These are phyloP conservation scores for Quercus agrifolia DNA, from an alignment of 306 rosid species.

Conservation along the genomic window DNA sequence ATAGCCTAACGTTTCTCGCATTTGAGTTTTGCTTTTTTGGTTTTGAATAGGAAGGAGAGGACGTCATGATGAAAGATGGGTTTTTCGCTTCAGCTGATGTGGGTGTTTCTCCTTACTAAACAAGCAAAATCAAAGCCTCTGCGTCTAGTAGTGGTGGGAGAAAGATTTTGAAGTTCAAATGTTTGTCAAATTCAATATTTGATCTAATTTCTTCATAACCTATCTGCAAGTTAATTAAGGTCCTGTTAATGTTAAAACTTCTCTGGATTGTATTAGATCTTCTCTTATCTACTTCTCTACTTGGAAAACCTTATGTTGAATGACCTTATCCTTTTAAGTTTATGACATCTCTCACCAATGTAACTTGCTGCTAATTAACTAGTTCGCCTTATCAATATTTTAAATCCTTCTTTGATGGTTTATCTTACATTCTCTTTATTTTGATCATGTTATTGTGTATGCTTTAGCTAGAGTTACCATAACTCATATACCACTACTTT, in stretches of 20 bases:
- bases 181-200: neutral
- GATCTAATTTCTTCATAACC: neutral
- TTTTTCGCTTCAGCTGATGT: conserved; percentile 57
- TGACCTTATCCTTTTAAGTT: neutral
- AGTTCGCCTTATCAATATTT: neutral
- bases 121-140: neutral
- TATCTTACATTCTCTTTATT: neutral
- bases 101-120: conserved; percentile 72
- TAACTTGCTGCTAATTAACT: neutral
- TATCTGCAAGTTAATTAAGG: neutral
- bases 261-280: neutral
- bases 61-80: conserved; percentile 68
- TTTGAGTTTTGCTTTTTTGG: neutral
- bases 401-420: neutral
- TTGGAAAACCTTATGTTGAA: neutral
- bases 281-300: neutral
- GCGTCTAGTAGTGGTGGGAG: neutral
- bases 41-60: conserved; percentile 77
- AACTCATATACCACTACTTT: neutral
- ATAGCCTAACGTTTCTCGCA: neutral
- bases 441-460: neutral
- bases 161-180: neutral
- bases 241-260: neutral
- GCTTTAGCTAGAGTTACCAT: neutral
- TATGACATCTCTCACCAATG: neutral